Evolutionary conservation across 345 rosid species (phyloP).

Genomic region (Angophora floribunda): DNA sequence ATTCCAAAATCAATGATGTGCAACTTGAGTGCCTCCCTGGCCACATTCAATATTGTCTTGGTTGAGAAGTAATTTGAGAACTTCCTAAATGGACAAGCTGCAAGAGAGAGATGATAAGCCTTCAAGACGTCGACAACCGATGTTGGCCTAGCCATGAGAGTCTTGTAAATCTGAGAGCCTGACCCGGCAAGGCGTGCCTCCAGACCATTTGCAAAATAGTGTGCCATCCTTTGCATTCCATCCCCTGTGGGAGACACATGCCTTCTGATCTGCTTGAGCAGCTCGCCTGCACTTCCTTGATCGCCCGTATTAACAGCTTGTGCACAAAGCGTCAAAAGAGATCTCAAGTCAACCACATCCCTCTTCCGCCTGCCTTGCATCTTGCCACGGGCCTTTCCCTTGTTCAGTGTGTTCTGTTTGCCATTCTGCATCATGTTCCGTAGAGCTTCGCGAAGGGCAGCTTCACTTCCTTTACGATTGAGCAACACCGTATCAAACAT

Average conservation of each 20-base stretch:
- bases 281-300: conserved; percentile 21
- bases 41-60: conserved; percentile 17
- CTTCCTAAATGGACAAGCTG: conserved; percentile 28
- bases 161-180: conserved; percentile 27
- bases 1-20: conserved; percentile 56
- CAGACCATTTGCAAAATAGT: conserved; percentile 26
- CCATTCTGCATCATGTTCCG: conserved; percentile 11
- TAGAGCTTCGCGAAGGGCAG: conserved; percentile 15
- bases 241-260: conserved; percentile 26
- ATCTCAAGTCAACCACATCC: conserved; percentile 41
- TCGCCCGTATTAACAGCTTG: conserved; percentile 33
- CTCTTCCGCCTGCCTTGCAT: conserved; percentile 16
- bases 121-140: conserved; percentile 21
- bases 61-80: conserved; percentile 27
- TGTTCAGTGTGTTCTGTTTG: conserved; percentile 8
- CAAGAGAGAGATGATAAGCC: conserved; percentile 21
- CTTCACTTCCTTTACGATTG: conserved; percentile 7
- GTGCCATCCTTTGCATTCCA: conserved; percentile 39
- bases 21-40: conserved; percentile 19
- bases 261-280: conserved; percentile 31
- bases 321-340: conserved; percentile 44
- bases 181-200: conserved; percentile 41
- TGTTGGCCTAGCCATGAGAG: not conserved
- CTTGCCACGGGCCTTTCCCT: conserved; percentile 25
- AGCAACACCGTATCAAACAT: conserved; percentile 44